Conservation (phyloP, 805 yeast genomes). For the Metahyphopichia silvanorum region DNA sequence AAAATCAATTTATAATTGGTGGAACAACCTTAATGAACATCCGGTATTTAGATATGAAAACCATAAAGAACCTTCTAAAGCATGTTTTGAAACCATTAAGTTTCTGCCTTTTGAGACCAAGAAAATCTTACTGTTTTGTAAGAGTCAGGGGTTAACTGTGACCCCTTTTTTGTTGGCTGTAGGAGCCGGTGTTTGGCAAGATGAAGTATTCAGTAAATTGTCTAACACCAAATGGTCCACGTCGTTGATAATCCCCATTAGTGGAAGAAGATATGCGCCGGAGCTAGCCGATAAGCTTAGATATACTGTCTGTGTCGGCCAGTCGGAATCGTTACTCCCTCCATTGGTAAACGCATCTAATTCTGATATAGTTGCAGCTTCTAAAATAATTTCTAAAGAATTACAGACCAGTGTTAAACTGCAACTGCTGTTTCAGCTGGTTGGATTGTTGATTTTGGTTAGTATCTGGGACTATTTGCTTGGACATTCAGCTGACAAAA, state of each 20-base stretch:
- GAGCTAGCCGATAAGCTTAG: constrained; percentile 3
- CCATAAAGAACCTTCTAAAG: constrained; percentile 2
- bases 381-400: background rate
- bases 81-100: constrained; percentile 9
- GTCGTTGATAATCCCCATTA: constrained; percentile 1
- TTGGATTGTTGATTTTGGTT: constrained; percentile 9
- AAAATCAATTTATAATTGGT: constrained; percentile 2
- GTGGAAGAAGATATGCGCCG: constrained; percentile 11
- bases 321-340: background rate
- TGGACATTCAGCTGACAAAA: constrained; percentile 7
- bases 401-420: constrained; percentile 8
- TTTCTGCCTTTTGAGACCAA: constrained; percentile 10
- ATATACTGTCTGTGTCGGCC: constrained; percentile 2
- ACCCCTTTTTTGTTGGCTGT: constrained; percentile 16
- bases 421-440: constrained; percentile 9
- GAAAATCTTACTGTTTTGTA: constrained; percentile 10
- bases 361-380: background rate
- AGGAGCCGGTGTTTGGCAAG: constrained; percentile 13
- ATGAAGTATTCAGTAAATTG: constrained; percentile 9
- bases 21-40: constrained; percentile 4
- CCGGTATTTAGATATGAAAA: constrained; percentile 9
- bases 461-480: constrained; percentile 9
- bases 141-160: constrained; percentile 12
- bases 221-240: background rate
- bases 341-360: background rate